Evolutionary conservation across 495 filamentous ascomycete genomes (phyloP).

Genomic region (Oidiodendron maius): DNA sequence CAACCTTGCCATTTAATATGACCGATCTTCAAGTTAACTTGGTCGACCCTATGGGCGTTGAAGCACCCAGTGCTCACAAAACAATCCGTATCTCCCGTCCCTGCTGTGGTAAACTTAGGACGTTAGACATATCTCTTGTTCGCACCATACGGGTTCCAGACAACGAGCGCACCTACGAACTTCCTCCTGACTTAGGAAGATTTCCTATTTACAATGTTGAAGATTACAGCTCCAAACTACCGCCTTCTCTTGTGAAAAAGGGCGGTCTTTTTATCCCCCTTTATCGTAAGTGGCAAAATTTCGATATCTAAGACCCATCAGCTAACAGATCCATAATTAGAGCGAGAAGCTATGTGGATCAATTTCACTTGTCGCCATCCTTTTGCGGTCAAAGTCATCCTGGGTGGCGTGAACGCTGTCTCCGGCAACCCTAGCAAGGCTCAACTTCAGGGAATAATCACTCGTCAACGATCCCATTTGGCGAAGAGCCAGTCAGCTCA

Average conservation of each 20-base stretch:
- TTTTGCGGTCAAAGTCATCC: slow-evolving; percentile 40
- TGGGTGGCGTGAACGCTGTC: slow-evolving; percentile 42
- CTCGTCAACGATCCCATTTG: slow-evolving; percentile 2
- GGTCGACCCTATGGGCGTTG: not conserved
- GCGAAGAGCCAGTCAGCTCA: slow-evolving; percentile 22
- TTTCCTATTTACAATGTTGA: slow-evolving; percentile 37
- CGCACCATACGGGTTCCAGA: slow-evolving; percentile 43
- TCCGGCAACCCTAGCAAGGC: slow-evolving; percentile 31
- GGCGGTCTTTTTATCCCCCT: slow-evolving; percentile 40
- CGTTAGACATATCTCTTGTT: slow-evolving; percentile 25
- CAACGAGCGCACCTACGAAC: slow-evolving; percentile 18
- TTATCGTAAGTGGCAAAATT: slow-evolving; percentile 20
- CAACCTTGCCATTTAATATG: too few relatives aligned
- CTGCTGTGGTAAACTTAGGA: not conserved
- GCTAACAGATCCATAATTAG: not conserved
- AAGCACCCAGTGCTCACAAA: not conserved
- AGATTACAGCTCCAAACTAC: slow-evolving; percentile 26
- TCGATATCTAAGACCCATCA: not conserved
- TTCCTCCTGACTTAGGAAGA: slow-evolving; percentile 19
- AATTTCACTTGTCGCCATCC: slow-evolving; percentile 21
- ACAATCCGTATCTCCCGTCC: not conserved
- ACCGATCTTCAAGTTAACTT: not conserved
- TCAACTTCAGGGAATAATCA: slow-evolving; percentile 9
- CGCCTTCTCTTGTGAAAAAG: slow-evolving; percentile 28
- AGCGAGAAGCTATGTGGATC: slow-evolving; percentile 44